Evolutionary conservation across 2,329 filamentous ascomycete species (phyloP).

Genomic region (Neofusicoccum sp.): DNA sequence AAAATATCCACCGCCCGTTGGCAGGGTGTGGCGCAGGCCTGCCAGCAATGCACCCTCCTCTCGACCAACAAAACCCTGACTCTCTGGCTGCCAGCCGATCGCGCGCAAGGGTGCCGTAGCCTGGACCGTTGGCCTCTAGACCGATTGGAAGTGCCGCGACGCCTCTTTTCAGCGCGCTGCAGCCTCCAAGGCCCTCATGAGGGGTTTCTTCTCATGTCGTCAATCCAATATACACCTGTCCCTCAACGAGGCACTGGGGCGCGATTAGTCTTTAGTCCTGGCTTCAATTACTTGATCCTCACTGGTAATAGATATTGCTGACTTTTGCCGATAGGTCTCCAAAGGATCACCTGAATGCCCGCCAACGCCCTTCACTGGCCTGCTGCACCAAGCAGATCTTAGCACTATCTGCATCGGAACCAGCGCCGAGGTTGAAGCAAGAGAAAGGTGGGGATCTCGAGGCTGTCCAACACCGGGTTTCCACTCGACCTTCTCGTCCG

Average conservation of each 20-base stretch:
- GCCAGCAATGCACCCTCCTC: slow-evolving; percentile 1
- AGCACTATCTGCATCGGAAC: background rate
- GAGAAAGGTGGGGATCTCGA: slow-evolving; percentile 3
- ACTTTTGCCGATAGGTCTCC: slow-evolving; percentile 5
- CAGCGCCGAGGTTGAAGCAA: background rate
- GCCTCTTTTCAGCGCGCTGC: slow-evolving; percentile 11
- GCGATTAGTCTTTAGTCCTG: background rate
- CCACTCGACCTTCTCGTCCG: background rate
- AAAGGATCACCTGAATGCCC: background rate
- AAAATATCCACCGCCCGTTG: background rate
- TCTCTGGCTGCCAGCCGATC: slow-evolving; percentile 6
- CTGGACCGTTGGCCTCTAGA: background rate
- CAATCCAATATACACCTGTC: slow-evolving; percentile 8
- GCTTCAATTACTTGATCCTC: slow-evolving; percentile 1
- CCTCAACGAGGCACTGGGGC: slow-evolving; percentile 1
- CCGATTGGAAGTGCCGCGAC: slow-evolving; percentile 10
- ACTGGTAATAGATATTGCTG: background rate
- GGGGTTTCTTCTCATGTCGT: slow-evolving; percentile 11
- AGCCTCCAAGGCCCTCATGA: slow-evolving; percentile 3
- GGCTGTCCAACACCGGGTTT: background rate
- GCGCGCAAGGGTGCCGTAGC: slow-evolving; percentile 1
- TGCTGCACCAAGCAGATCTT: background rate
- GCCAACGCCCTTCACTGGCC: background rate
- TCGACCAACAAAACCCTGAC: background rate
- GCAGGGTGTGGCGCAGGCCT: slow-evolving; percentile 9